These are phyloP conservation scores for Terfezia claveryi DNA, from an alignment of 495 filamentous ascomycete species.

Conservation along the genomic window DNA sequence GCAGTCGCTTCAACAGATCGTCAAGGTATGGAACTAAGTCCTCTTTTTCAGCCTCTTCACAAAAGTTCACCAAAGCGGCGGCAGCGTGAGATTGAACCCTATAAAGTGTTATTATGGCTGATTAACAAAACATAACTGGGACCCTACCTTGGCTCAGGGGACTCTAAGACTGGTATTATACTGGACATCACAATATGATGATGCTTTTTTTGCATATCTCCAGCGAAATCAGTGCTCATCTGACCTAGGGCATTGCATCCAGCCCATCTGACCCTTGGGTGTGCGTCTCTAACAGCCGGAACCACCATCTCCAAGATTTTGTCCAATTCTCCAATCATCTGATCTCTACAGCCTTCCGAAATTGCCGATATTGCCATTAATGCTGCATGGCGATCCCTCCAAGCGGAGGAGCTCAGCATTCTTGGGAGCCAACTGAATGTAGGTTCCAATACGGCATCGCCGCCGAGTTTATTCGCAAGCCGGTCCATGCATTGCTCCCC, in stretches of 20 bases:
- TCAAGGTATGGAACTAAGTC: slow-evolving; percentile 88
- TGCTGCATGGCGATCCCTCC: slow-evolving; percentile 90
- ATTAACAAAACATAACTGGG: background rate
- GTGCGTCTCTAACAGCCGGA: slow-evolving; percentile 72
- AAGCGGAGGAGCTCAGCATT: slow-evolving; percentile 89
- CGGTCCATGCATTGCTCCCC: slow-evolving; percentile 98
- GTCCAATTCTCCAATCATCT: slow-evolving; percentile 86
- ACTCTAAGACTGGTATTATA: slow-evolving; percentile 81
- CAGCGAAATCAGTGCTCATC: slow-evolving; percentile 99
- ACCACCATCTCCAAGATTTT: slow-evolving; percentile 86
- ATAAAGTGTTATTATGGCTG: background rate
- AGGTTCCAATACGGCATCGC: slow-evolving; percentile 63
- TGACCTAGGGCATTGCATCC: slow-evolving; percentile 98
- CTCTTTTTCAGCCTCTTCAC: slow-evolving; percentile 88
- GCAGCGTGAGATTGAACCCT: slow-evolving; percentile 92
- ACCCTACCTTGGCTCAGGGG: slow-evolving; percentile 44
- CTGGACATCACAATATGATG: slow-evolving; percentile 63
- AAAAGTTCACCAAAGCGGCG: slow-evolving; percentile 95
- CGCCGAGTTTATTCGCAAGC: slow-evolving; percentile 90
- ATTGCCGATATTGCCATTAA: slow-evolving; percentile 99
- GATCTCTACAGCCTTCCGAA: slow-evolving; percentile 85
- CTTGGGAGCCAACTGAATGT: slow-evolving; percentile 91
- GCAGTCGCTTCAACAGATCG: slow-evolving; percentile 56
- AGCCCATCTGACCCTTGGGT: slow-evolving; percentile 90
- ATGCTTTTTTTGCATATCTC: slow-evolving; percentile 94